These are phyloP conservation scores for Anaeromyces robustus DNA, from an alignment of 192 early-diverging fungal species.

Conservation along the genomic window DNA sequence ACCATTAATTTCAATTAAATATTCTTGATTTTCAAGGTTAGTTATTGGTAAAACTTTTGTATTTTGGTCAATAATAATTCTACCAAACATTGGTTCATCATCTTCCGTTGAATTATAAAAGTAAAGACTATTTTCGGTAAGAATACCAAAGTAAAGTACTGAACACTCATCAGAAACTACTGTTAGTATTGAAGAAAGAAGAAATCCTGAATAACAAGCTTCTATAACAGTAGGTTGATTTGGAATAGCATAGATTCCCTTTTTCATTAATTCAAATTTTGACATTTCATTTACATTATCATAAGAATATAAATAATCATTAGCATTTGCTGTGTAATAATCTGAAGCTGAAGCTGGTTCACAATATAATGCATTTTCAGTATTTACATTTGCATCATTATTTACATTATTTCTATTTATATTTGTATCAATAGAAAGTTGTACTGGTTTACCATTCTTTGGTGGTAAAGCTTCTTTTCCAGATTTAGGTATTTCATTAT, in stretches of 20 bases:
- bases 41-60: neutral
- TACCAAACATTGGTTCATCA: neutral
- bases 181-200: neutral
- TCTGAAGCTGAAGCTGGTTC: neutral
- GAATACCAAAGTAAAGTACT: neutral
- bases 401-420: neutral
- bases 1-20: neutral
- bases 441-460: neutral
- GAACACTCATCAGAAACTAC: neutral
- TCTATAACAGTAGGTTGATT: neutral
- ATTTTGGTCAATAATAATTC: neutral
- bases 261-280: neutral
- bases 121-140: neutral
- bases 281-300: neutral
- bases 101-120: neutral
- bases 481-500: too few species aligned
- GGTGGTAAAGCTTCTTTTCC: neutral
- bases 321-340: neutral
- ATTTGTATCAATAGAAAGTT: neutral
- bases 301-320: neutral
- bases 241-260: neutral
- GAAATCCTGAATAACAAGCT: neutral
- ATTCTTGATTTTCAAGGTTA: neutral
- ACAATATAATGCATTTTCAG: neutral
- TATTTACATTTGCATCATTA: neutral